phyloP scores from a whole-genome alignment of 441 rosid genomes.

The Eruca vesicaria region DNA sequence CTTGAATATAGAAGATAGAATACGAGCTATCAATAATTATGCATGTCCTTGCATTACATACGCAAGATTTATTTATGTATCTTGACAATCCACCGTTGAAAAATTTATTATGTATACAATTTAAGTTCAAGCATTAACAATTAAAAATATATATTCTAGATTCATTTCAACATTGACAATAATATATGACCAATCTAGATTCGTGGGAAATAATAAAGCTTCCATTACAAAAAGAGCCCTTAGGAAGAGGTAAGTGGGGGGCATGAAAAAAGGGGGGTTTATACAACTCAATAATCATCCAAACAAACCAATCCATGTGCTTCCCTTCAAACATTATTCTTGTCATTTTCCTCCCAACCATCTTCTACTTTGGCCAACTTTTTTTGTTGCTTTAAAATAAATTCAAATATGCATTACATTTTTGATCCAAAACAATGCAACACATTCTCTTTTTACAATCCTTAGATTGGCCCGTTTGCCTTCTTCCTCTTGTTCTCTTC shows the following conservation, averaged over 20 bases:
- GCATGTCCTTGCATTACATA: background rate
- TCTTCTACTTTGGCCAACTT: constrained; percentile 41
- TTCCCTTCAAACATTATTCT: constrained; percentile 50
- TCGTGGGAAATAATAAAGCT: background rate
- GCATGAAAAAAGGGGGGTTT: constrained; percentile 21
- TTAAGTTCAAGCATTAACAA: background rate
- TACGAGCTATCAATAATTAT: background rate
- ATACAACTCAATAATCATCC: constrained; percentile 50
- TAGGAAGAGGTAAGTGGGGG: constrained; percentile 28
- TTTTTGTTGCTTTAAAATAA: background rate
- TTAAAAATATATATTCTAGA: background rate
- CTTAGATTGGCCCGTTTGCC: constrained; percentile 38
- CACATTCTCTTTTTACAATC: constrained; percentile 41
- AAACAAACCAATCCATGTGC: constrained; percentile 78
- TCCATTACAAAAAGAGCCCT: constrained; percentile 10
- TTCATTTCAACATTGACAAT: background rate
- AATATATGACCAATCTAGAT: background rate
- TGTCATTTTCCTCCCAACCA: constrained; percentile 45
- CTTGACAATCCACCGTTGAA: background rate
- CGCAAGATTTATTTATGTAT: background rate
- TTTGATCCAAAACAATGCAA: constrained; percentile 26
- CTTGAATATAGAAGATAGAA: background rate
- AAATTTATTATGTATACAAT: background rate
- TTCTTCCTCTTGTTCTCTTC: constrained; percentile 36
- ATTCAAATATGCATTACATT: background rate